These are phyloP conservation scores for Ophiostoma triangulosporum DNA, from an alignment of 2,329 filamentous ascomycete genomes.

Conservation along the genomic window DNA sequence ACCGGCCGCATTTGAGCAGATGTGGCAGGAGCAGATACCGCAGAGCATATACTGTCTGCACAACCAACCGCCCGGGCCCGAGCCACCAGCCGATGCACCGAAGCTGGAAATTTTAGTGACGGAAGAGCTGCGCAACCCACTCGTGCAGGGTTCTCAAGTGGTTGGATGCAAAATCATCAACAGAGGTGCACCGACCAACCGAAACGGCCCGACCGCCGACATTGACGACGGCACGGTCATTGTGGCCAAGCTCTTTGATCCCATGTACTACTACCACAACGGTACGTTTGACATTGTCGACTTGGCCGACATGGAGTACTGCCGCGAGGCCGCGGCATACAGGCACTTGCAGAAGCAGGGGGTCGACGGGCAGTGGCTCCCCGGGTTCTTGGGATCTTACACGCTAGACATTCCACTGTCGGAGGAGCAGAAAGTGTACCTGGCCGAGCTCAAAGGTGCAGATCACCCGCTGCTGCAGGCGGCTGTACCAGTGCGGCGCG, in stretches of 20 bases:
- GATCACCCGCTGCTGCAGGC: background rate
- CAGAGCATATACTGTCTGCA: conserved; percentile 13
- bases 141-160: conserved; percentile 7
- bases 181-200: background rate
- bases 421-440: background rate
- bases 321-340: conserved; percentile 12
- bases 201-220: background rate
- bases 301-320: conserved; percentile 13
- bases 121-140: conserved; percentile 5
- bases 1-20: background rate
- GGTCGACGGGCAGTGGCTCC: conserved; percentile 11
- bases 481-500: background rate
- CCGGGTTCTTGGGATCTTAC: conserved; percentile 10
- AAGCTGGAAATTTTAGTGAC: conserved; percentile 3
- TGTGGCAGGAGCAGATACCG: conserved; percentile 10
- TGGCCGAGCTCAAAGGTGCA: background rate
- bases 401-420: conserved; percentile 7
- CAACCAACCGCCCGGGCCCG: conserved; percentile 9
- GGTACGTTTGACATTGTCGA: conserved; percentile 12
- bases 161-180: conserved; percentile 5
- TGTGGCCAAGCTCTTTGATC: conserved; percentile 14
- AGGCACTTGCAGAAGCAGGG: conserved; percentile 7
- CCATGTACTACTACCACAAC: conserved; percentile 13
- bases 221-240: background rate
- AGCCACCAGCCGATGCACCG: background rate